Evolutionary conservation across 176 grass and related monocot genomes (phyloP).

Genomic region (Avena insularis): DNA sequence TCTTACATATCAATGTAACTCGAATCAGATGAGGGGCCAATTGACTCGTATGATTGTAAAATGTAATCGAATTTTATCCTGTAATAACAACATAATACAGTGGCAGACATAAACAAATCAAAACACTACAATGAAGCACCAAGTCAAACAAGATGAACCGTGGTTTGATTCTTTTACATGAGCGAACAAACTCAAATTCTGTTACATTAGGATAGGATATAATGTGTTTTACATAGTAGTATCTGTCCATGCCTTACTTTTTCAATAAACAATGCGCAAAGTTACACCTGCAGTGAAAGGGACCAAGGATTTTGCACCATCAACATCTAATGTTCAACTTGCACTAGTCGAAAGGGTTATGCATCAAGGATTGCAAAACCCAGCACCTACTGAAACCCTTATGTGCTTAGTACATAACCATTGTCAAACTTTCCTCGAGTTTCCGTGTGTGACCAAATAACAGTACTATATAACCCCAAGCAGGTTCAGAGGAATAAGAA

Average conservation of each 20-base stretch:
- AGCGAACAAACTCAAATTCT: background rate
- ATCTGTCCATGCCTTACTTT: background rate
- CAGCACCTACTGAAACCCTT: conserved; percentile 8
- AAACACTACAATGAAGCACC: background rate
- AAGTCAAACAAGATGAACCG: background rate
- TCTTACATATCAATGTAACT: background rate
- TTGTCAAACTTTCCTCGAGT: background rate
- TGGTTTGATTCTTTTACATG: background rate
- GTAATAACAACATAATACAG: background rate
- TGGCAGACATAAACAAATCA: background rate
- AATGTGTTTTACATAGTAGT: background rate
- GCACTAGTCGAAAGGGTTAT: background rate
- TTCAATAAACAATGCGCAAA: background rate
- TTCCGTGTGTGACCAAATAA: background rate
- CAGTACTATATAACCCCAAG: background rate
- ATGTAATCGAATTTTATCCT: background rate
- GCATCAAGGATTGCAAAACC: background rate
- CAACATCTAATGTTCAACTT: background rate
- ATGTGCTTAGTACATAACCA: background rate
- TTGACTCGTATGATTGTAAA: background rate
- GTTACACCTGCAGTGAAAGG: background rate
- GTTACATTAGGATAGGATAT: background rate
- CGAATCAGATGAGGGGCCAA: background rate
- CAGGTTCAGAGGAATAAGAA: background rate
- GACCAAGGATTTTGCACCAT: background rate